Conservation (phyloP, 495 filamentous ascomycete genomes). For the Aspergillus affinis region DNA sequence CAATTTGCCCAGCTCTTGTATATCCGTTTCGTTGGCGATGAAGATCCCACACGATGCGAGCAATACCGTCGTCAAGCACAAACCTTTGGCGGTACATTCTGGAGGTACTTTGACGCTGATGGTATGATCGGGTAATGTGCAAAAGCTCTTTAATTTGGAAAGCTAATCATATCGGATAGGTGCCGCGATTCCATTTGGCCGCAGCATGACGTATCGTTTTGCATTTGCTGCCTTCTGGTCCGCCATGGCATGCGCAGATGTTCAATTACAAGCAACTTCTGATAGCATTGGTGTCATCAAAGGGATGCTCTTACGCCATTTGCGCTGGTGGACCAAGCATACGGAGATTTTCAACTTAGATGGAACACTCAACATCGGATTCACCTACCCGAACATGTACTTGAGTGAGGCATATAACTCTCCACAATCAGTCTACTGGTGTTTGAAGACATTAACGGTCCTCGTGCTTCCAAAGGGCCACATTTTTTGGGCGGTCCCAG, state of each 20-base stretch:
- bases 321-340: conserved; percentile 74
- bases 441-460: conserved; percentile 67
- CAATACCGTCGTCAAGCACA: conserved; percentile 65
- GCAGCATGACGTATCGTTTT: conserved; percentile 72
- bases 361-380: conserved; percentile 71
- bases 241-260: conserved; percentile 64
- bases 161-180: not conserved
- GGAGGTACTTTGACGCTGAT: conserved; percentile 57
- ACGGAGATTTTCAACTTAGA: conserved; percentile 46
- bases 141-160: too few relatives aligned
- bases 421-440: conserved; percentile 69
- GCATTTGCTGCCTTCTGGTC: conserved; percentile 76
- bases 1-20: conserved; percentile 27
- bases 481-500: conserved; percentile 66
- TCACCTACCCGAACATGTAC: conserved; percentile 75
- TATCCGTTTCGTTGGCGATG: conserved; percentile 14
- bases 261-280: conserved; percentile 59
- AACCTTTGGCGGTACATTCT: conserved; percentile 60
- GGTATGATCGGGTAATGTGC: too few relatives aligned
- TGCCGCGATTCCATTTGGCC: conserved; percentile 62
- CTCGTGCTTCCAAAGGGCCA: conserved; percentile 61
- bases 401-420: conserved; percentile 76
- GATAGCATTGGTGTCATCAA: conserved; percentile 56
- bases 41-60: conserved; percentile 41
- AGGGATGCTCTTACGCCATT: conserved; percentile 66